Conservation (phyloP, 306 rosid species). For the Prunus davidiana region DNA sequence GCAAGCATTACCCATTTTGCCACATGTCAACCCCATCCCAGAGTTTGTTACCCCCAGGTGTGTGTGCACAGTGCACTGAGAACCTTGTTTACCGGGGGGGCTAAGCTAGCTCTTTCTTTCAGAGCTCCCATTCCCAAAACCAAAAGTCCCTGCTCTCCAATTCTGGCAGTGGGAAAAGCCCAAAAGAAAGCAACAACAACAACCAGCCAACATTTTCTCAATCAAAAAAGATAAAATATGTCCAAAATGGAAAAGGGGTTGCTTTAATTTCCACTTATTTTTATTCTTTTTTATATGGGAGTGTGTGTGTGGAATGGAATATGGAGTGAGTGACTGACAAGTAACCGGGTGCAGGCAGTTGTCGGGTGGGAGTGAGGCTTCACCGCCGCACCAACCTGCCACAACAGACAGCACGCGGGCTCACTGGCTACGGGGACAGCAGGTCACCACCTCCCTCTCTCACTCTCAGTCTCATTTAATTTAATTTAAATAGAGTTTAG, state of each 20-base stretch:
- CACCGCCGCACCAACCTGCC: conserved; percentile 54
- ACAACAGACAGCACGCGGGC: conserved; percentile 50
- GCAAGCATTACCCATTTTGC: conserved; percentile 10
- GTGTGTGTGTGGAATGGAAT: neutral
- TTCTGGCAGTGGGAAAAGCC: conserved; percentile 16
- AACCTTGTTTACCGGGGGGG: conserved; percentile 52
- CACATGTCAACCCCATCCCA: conserved; percentile 22
- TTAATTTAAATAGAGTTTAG: neutral
- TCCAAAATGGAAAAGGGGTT: neutral
- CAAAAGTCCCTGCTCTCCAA: conserved; percentile 32
- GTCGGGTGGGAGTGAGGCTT: conserved; percentile 48
- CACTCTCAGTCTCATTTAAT: neutral
- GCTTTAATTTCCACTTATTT: neutral
- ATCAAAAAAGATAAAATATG: conserved; percentile 11
- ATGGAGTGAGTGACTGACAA: conserved; percentile 53
- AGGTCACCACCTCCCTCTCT: conserved; percentile 28
- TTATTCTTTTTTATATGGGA: neutral
- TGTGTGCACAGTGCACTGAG: neutral
- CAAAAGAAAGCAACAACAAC: neutral
- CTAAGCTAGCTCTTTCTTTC: conserved; percentile 1
- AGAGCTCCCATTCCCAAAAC: neutral
- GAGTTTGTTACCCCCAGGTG: conserved; percentile 21
- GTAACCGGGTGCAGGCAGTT: conserved; percentile 69
- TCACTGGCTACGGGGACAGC: conserved; percentile 53
- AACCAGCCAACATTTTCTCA: conserved; percentile 12